Conservation (phyloP, 2,329 filamentous ascomycete genomes). For the Rhynchosporium secalis region DNA sequence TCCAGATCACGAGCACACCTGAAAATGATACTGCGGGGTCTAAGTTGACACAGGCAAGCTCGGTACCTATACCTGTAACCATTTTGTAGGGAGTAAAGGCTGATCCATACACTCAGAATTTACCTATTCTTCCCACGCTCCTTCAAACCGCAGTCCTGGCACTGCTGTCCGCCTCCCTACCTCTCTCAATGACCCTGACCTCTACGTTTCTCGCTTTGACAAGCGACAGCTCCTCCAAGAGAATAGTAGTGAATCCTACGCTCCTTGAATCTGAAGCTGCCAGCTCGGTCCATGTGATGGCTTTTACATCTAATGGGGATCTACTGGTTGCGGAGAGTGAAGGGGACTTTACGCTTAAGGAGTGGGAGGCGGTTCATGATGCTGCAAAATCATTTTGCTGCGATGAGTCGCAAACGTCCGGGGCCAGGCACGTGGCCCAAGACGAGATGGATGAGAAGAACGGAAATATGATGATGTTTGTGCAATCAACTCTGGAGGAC, state of each 20-base stretch:
- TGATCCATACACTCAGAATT: constrained; percentile 54
- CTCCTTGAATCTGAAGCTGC: constrained; percentile 61
- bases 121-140: constrained; percentile 77
- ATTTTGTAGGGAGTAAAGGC: constrained; percentile 16
- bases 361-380: constrained; percentile 72
- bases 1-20: constrained; percentile 73
- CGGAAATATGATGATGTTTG: constrained; percentile 56
- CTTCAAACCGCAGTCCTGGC: constrained; percentile 77
- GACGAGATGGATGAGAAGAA: constrained; percentile 45
- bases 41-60: constrained; percentile 59
- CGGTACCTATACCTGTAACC: constrained; percentile 47
- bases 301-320: constrained; percentile 72
- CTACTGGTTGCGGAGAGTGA: constrained; percentile 80
- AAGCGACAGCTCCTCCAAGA: constrained; percentile 42
- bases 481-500: constrained; percentile 60
- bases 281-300: constrained; percentile 77
- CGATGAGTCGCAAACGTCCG: constrained; percentile 39
- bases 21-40: constrained; percentile 64
- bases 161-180: constrained; percentile 79
- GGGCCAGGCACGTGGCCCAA: constrained; percentile 35
- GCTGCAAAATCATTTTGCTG: constrained; percentile 67
- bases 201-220: constrained; percentile 64
- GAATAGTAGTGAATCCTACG: constrained; percentile 60
- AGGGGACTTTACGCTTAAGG: constrained; percentile 71
- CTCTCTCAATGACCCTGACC: constrained; percentile 71